phyloP scores from a whole-genome alignment of 2,329 filamentous ascomycete genomes.

The Ceratocystis lukuohia region DNA sequence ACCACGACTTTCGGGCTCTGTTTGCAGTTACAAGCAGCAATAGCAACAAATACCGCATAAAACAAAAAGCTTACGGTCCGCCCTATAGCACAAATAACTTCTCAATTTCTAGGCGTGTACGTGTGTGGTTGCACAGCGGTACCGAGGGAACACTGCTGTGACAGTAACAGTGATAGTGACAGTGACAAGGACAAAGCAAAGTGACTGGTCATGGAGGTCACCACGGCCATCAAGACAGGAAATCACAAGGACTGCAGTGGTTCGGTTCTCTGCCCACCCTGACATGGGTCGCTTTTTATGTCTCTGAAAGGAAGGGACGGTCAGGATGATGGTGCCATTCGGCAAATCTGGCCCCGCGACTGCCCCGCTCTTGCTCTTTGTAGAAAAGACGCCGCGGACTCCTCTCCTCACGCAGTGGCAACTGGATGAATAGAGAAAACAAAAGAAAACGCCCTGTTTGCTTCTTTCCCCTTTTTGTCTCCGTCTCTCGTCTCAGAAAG shows the following conservation, averaged over 20 bases:
- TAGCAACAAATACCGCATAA: not conserved
- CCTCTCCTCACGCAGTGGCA: not conserved
- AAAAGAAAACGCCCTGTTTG: not conserved
- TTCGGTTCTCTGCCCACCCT: not conserved
- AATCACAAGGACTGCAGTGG: not conserved
- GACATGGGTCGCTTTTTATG: not conserved
- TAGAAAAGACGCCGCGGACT: no score
- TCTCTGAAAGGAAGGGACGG: not conserved
- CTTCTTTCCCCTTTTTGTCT: not conserved
- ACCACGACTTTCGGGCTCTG: not conserved
- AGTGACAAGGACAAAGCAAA: not conserved
- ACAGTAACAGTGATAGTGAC: slow-evolving; percentile 2
- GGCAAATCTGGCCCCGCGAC: not conserved
- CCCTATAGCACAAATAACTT: not conserved
- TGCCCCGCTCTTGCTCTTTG: no score
- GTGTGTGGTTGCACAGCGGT: not conserved
- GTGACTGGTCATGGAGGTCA: not conserved
- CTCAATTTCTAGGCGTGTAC: not conserved
- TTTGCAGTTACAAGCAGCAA: not conserved
- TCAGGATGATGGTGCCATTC: not conserved
- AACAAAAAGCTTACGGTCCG: not conserved
- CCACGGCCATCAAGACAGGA: not conserved
- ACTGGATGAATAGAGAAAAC: not conserved
- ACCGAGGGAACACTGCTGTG: not conserved
- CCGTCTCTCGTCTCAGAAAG: not conserved